Evolutionary conservation across 192 early-diverging fungal species (phyloP), one percentile per base, ranked within the genome.

Genomic region (Podila epicladia): DNA sequence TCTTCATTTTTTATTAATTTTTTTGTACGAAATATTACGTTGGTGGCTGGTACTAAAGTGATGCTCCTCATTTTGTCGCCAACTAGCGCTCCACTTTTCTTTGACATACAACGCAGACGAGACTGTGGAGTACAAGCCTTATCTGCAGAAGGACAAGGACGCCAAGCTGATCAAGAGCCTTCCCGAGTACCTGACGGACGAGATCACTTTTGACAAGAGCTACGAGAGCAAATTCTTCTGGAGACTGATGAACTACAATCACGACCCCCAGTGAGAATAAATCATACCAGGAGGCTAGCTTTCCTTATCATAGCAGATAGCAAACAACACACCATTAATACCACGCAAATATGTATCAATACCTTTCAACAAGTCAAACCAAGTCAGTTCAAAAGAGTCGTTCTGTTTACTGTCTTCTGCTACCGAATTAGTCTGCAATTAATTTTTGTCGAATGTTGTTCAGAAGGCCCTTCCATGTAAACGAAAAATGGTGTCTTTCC

Each of bases 141-240:
- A 12, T 4, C 31, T 80, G 12, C 66, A 80, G 17, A 11, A 11
- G 6, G 60, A 63, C 31, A 48, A 49, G 31, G 77, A 80, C 20
- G 35, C 28, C 57, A 26, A 64, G 33, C 29, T 80, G 61, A n/a
- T 80, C 24, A 33, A 63, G 49, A 37, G 26, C 20, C 65, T 80
- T n/a, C 77, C 77, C 9, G 70, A 80, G 19, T 80, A 80, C 37
- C 35, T 80, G 5, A 68, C 28, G 19, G 67, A 64, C 11, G 77
- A 72, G 19, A 72, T 80, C 32, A 67, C 69, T 13, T 80, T 80
- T 32, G 24, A 73, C n/a, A 50, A 49, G 11, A n/a, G 64, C 20
- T 69, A 59, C 17, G 71, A 80, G 26, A 72, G 65, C 45, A 80
- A 80, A 28, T 73, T 80, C 32, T 80, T 80, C 26, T 69, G 71